Evolutionary conservation across 2,329 filamentous ascomycete genomes (phyloP).

Genomic region (Pseudocercospora ulei): DNA sequence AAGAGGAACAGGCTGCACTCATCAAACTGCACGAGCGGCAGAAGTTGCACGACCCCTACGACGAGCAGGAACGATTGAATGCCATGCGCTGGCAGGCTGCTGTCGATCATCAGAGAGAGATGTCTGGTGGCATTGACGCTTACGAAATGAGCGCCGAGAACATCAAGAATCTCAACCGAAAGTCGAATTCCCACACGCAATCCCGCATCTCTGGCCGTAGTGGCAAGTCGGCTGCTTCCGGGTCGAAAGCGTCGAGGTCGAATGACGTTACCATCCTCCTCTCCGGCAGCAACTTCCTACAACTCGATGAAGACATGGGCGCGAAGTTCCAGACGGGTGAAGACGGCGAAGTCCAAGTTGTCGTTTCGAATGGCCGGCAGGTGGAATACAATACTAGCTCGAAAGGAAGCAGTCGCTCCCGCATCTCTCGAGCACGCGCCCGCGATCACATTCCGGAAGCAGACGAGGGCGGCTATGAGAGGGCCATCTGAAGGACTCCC

Average conservation of each 20-base stretch:
- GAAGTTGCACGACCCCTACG: conserved; percentile 15
- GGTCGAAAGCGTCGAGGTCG: conserved; percentile 19
- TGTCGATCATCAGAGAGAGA: conserved; percentile 24
- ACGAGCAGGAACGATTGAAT: conserved; percentile 21
- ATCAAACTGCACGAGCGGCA: conserved; percentile 17
- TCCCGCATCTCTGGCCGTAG: conserved; percentile 27
- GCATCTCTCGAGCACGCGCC: conserved; percentile 15
- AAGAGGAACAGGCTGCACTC: conserved; percentile 22
- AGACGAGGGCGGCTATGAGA: conserved; percentile 17
- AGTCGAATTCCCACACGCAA: conserved; percentile 16
- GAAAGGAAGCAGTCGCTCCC: conserved; percentile 22
- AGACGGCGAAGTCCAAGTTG: conserved; percentile 24
- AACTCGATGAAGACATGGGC: conserved; percentile 26
- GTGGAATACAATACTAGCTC: conserved; percentile 23
- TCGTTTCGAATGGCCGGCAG: conserved; percentile 23
- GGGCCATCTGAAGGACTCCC: background rate
- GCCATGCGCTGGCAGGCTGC: conserved; percentile 3
- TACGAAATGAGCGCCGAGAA: conserved; percentile 29
- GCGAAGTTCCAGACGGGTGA: conserved; percentile 25
- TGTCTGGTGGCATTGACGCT: conserved; percentile 19
- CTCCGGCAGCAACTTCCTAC: conserved; percentile 24
- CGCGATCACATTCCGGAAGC: conserved; percentile 23
- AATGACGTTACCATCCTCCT: conserved; percentile 26
- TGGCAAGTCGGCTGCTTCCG: conserved; percentile 24
- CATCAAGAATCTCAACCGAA: conserved; percentile 22